Evolutionary conservation across 1,139 yeast species (phyloP).

Genomic region (Hansenula lynferdii): DNA sequence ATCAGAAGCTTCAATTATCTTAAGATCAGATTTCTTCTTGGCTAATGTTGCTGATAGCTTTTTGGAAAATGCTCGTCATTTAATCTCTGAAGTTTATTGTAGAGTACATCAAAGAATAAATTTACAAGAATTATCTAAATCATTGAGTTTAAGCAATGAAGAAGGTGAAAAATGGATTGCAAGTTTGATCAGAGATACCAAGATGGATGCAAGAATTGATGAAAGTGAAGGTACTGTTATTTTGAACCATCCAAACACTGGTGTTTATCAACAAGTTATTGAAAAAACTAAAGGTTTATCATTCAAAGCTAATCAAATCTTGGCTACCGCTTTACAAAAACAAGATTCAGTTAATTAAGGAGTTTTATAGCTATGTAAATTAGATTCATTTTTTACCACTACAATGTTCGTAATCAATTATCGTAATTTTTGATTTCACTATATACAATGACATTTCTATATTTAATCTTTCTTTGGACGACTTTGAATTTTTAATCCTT

Average conservation of each 20-base stretch:
- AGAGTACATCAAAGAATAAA: constrained; percentile 47
- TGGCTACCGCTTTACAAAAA: constrained; percentile 32
- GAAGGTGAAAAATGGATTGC: constrained; percentile 49
- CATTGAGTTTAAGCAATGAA: constrained; percentile 38
- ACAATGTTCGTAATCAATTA: not conserved
- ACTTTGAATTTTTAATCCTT: not conserved
- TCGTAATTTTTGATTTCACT: not conserved
- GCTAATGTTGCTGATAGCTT: constrained; percentile 37
- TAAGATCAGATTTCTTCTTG: constrained; percentile 52
- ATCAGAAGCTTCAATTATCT: constrained; percentile 37
- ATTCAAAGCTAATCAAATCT: constrained; percentile 50
- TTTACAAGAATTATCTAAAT: constrained; percentile 35
- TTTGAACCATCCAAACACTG: constrained; percentile 39
- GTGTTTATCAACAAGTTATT: constrained; percentile 51
- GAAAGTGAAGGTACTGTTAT: constrained; percentile 42
- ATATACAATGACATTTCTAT: not conserved
- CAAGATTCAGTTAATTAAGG: constrained; percentile 15
- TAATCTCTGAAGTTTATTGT: constrained; percentile 48
- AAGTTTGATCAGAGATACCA: constrained; percentile 41
- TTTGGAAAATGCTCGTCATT: constrained; percentile 41
- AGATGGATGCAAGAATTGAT: constrained; percentile 46
- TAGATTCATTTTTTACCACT: no score
- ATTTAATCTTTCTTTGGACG: not conserved
- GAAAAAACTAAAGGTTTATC: constrained; percentile 58
- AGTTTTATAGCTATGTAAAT: not conserved